Evolutionary conservation across 441 rosid genomes (phyloP).

Genomic region (Hura crepitans): DNA sequence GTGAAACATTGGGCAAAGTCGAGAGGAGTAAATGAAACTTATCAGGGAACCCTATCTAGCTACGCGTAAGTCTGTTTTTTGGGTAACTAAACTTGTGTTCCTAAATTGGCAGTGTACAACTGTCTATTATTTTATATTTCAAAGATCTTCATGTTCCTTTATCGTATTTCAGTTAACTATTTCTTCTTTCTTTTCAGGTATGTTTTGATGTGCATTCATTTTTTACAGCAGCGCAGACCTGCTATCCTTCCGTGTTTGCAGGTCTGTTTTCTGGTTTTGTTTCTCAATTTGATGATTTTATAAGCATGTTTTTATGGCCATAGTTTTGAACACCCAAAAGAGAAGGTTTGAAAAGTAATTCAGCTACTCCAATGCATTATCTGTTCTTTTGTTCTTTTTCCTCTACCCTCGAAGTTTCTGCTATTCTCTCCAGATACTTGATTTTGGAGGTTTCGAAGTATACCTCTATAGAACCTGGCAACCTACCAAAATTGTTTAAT

Average conservation of each 20-base stretch:
- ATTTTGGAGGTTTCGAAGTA: not conserved
- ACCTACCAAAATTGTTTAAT: not conserved
- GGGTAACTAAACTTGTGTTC: conserved; percentile 2
- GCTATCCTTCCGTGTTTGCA: conserved; percentile 94
- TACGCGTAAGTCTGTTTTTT: conserved; percentile 67
- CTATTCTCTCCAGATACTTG: not conserved
- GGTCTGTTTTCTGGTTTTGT: conserved; percentile 35
- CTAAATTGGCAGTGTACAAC: conserved; percentile 6
- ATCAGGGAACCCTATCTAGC: conserved; percentile 94
- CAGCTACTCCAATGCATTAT: not conserved
- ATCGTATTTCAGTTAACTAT: not conserved
- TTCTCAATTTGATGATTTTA: not conserved
- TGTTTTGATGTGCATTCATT: conserved; percentile 87
- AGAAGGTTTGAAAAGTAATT: not conserved
- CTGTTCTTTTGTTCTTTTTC: not conserved
- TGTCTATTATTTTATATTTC: not conserved
- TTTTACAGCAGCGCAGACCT: conserved; percentile 79
- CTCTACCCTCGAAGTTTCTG: not conserved
- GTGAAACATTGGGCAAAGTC: conserved; percentile 98
- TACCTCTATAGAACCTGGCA: not conserved
- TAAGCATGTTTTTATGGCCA: not conserved
- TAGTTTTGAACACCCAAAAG: not conserved
- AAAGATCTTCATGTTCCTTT: not conserved
- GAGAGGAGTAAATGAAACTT: conserved; percentile 86
- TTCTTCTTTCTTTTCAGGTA: conserved; percentile 44